Evolutionary conservation across 192 early-diverging fungal genomes (phyloP).

Genomic region (Entrophospora sp.): DNA sequence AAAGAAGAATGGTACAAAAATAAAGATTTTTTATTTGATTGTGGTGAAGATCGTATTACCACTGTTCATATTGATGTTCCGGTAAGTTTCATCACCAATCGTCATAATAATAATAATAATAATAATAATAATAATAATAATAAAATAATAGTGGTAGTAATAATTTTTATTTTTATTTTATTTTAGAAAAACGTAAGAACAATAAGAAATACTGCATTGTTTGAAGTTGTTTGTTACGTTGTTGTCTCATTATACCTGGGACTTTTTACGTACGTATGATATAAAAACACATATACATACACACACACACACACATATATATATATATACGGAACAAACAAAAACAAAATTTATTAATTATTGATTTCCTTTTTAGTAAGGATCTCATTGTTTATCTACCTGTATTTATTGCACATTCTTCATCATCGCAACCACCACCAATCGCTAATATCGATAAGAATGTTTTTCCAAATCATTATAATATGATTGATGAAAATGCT

Average conservation of each 20-base stretch:
- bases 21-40: slow-evolving; percentile 48
- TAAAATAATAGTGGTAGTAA: not conserved
- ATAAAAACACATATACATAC: not conserved
- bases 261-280: slow-evolving; percentile 27
- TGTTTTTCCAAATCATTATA: slow-evolving; percentile 33
- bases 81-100: no score
- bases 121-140: no score
- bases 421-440: slow-evolving; percentile 39
- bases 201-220: slow-evolving; percentile 44
- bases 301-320: no score
- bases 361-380: slow-evolving; percentile 28
- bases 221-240: slow-evolving; percentile 45
- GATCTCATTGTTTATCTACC: slow-evolving; percentile 46
- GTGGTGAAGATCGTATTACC: slow-evolving; percentile 44
- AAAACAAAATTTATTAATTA: not conserved
- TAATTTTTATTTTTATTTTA: not conserved
- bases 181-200: slow-evolving; percentile 33
- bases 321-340: no score
- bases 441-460: slow-evolving; percentile 29
- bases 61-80: slow-evolving; percentile 49
- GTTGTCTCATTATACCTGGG: slow-evolving; percentile 34
- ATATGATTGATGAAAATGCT: slow-evolving; percentile 29
- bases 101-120: no score
- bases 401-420: slow-evolving; percentile 46
- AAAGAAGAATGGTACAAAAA: slow-evolving; percentile 43